Evolutionary conservation across 768 basidiomycete genomes (phyloP).

Genomic region (Psilocybe cubensis): DNA sequence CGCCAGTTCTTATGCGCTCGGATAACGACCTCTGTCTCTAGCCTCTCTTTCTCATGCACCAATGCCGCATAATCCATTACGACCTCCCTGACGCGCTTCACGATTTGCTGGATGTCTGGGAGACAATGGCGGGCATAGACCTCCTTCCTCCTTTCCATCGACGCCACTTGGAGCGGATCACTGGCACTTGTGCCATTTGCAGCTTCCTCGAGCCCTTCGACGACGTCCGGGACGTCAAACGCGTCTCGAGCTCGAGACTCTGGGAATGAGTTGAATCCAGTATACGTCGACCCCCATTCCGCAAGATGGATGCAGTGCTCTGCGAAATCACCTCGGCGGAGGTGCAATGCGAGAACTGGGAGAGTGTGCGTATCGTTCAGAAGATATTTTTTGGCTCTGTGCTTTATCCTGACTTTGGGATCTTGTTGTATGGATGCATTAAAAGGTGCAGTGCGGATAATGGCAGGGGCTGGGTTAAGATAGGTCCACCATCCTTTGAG

Average conservation of each 20-base stretch:
- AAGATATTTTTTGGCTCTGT: not conserved
- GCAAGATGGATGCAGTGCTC: constrained; percentile 50
- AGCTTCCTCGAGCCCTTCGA: constrained; percentile 3
- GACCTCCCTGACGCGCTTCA: constrained; percentile 39
- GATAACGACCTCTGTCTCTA: not conserved
- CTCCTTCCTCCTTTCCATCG: constrained; percentile 28
- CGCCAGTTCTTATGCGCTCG: not conserved
- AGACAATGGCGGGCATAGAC: constrained; percentile 53
- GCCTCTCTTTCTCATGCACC: constrained; percentile 6
- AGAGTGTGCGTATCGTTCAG: constrained; percentile 29
- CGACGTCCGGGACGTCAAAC: constrained; percentile 23
- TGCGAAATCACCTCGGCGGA: constrained; percentile 60
- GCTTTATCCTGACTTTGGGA: not conserved
- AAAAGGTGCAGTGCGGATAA: too few relatives aligned
- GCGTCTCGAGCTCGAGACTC: constrained; percentile 44
- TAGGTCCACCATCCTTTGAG: constrained; percentile 15
- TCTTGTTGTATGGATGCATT: too few relatives aligned
- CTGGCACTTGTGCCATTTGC: not conserved
- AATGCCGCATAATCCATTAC: constrained; percentile 29
- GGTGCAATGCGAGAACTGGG: constrained; percentile 58
- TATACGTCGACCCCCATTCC: constrained; percentile 42
- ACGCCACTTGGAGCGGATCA: constrained; percentile 8
- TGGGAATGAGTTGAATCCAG: constrained; percentile 58
- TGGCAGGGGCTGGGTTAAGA: not conserved
- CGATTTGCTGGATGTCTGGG: constrained; percentile 54